Evolutionary conservation across 1,139 yeast genomes (phyloP), one percentile per base, ranked within the genome.

Genomic region (Diutina neorugosa): DNA sequence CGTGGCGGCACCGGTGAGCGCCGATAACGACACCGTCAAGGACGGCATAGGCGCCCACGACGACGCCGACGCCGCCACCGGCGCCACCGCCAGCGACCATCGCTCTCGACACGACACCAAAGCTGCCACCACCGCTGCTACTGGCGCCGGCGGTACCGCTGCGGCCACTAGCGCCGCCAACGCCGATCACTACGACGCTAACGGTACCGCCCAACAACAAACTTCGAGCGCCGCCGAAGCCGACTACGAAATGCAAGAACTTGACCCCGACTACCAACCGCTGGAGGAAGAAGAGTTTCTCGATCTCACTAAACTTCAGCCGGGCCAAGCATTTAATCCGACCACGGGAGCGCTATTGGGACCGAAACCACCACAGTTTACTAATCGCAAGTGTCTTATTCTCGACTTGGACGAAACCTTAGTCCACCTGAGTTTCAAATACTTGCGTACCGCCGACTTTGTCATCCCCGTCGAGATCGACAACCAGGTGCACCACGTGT

Each of bases 361-460:
- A 11, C 56, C 55, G 52, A 70, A 73, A 57, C 69, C 64, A 52
- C 57, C 57, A 25, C 47, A 54, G 51, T 72, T 65, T 56, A 68
- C 67, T 34, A 79, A 80, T 55, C 83, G 86, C 56, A 93, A 93
- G 68, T 91, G 98, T 66, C 78, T 93, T 52, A 88, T 93, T 19
- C 74, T 93, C 55, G 99, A 93, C 68, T 74, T 93, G 59, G 99
- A 93, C 67, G 99, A 93, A 69, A 93, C 99, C 1, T 77, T 93
- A 57, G 98, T 93, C 25, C 99, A 93, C 66, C 88, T 96, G 3
- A 86, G 96, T 7, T 93, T 93, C 74, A 91, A 93, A 68, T 89
- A 85, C 66, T 78, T 93, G 57, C 80, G 94, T 57, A 86, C 90
- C 48, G 96, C 97, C 1, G 98, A 93, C 69, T 93, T 93, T 69